These are phyloP conservation scores for Gypsophila paniculata DNA, from an alignment of 179 eudicot genomes.

Conservation along the genomic window DNA sequence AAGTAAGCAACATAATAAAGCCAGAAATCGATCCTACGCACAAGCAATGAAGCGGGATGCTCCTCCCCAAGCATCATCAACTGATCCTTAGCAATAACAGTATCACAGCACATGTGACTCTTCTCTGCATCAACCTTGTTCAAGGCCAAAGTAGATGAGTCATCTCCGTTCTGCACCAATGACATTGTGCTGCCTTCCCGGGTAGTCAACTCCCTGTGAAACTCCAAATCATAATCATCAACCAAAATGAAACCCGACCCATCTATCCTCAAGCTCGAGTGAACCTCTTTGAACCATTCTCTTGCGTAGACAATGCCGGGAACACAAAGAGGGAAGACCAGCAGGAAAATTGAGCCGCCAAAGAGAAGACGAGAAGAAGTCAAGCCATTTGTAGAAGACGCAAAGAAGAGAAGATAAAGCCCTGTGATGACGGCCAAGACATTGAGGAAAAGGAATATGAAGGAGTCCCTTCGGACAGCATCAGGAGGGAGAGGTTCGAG, in stretches of 20 bases:
- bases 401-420: slow-evolving; percentile 64
- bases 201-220: slow-evolving; percentile 48
- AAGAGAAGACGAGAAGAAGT: slow-evolving; percentile 41
- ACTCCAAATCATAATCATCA: slow-evolving; percentile 57
- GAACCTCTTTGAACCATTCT: slow-evolving; percentile 52
- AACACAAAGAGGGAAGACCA: slow-evolving; percentile 54
- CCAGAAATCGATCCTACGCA: slow-evolving; percentile 78
- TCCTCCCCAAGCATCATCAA: slow-evolving; percentile 79
- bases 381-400: slow-evolving; percentile 29
- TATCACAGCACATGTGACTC: slow-evolving; percentile 32
- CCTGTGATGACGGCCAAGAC: slow-evolving; percentile 64
- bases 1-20: slow-evolving; percentile 76
- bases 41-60: slow-evolving; percentile 50
- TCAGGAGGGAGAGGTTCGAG: slow-evolving; percentile 40
- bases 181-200: slow-evolving; percentile 26
- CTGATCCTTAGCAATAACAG: slow-evolving; percentile 39
- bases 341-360: slow-evolving; percentile 58
- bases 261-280: slow-evolving; percentile 41
- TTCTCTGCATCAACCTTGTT: slow-evolving; percentile 18
- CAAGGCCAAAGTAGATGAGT: slow-evolving; percentile 11
- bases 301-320: slow-evolving; percentile 68
- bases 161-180: slow-evolving; percentile 21
- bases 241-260: slow-evolving; percentile 58
- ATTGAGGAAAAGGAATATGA: slow-evolving; percentile 53
- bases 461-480: slow-evolving; percentile 36